A percentile compares a stretch with the other conserved stretches of the same genome.
These are phyloP conservation scores for Phoma herbarum DNA, from an alignment of 2,329 filamentous ascomycete genomes.

Conservation along the genomic window DNA sequence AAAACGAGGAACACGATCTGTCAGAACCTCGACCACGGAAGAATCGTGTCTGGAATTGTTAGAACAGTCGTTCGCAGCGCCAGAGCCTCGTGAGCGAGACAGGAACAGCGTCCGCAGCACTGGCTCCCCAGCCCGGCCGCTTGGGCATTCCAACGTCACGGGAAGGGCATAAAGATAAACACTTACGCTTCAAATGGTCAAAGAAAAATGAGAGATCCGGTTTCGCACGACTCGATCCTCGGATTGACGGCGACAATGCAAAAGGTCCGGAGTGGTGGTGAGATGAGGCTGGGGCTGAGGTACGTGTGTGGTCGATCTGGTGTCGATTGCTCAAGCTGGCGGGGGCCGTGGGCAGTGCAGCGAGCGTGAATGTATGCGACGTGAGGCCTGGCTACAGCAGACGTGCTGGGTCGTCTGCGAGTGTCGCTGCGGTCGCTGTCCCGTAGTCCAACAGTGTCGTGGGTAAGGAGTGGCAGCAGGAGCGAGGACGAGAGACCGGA, in stretches of 20 bases:
- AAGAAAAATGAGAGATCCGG: not conserved
- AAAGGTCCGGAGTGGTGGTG: conserved; percentile 4
- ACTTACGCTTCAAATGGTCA: conserved; percentile 22
- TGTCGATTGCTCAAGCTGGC: conserved; percentile 8
- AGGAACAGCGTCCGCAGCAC: conserved; percentile 22
- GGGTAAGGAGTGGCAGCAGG: conserved; percentile 12
- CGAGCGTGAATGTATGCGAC: not conserved
- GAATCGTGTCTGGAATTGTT: conserved; percentile 17
- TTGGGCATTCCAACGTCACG: conserved; percentile 23
- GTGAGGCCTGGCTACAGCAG: conserved; percentile 5
- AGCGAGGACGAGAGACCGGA: conserved; percentile 3
- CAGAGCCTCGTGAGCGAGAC: conserved; percentile 21
- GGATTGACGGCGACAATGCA: not conserved
- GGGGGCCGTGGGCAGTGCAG: not conserved
- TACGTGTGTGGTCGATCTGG: conserved; percentile 4
- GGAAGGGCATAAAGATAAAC: conserved; percentile 1
- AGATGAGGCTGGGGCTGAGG: conserved; percentile 1
- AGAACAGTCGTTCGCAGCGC: conserved; percentile 20
- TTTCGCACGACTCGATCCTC: not conserved
- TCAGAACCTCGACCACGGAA: conserved; percentile 30
- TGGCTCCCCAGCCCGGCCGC: conserved; percentile 22
- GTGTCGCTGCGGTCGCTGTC: conserved; percentile 17
- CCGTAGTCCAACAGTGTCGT: conserved; percentile 11
- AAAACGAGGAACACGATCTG: conserved; percentile 22
- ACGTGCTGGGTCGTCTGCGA: conserved; percentile 2